phyloP scores from a whole-genome alignment of 1,284 basidiomycete species.

The Boletus sp. region DNA sequence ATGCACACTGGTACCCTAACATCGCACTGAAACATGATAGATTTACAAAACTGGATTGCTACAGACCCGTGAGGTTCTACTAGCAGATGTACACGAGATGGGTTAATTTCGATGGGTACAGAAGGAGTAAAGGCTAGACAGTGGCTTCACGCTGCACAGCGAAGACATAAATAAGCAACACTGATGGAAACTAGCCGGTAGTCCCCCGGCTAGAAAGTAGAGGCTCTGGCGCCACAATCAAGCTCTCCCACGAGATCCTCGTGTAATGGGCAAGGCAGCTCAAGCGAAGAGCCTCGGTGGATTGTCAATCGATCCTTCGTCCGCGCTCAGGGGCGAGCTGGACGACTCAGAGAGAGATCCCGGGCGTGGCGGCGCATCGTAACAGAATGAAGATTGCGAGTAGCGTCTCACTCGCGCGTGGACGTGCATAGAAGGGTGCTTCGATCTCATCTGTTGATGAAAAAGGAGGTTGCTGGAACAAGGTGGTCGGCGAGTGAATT shows the following conservation, averaged over 20 bases:
- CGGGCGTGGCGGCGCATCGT: neutral
- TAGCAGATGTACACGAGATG: too few species aligned
- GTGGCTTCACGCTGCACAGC: too few species aligned
- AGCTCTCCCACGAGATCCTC: neutral
- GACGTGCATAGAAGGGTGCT: neutral
- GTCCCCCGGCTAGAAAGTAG: neutral
- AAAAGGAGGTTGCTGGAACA: neutral
- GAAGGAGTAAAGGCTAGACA: too few species aligned
- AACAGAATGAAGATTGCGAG: neutral
- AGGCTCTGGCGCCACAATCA: neutral
- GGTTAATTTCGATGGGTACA: too few species aligned
- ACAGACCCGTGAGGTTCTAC: too few species aligned
- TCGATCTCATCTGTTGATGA: neutral
- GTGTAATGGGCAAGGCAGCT: neutral
- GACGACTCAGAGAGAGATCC: neutral
- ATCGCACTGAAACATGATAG: neutral
- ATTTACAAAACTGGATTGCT: neutral
- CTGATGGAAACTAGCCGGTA: too few species aligned
- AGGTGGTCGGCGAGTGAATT: neutral
- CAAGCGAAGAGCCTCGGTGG: neutral
- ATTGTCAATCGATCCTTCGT: neutral
- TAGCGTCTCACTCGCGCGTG: neutral
- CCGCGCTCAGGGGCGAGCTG: neutral
- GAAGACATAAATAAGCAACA: too few species aligned
- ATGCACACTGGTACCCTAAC: conserved; percentile 8